Conservation (phyloP, 106 monocot genomes). For the Posidonia australis region DNA sequence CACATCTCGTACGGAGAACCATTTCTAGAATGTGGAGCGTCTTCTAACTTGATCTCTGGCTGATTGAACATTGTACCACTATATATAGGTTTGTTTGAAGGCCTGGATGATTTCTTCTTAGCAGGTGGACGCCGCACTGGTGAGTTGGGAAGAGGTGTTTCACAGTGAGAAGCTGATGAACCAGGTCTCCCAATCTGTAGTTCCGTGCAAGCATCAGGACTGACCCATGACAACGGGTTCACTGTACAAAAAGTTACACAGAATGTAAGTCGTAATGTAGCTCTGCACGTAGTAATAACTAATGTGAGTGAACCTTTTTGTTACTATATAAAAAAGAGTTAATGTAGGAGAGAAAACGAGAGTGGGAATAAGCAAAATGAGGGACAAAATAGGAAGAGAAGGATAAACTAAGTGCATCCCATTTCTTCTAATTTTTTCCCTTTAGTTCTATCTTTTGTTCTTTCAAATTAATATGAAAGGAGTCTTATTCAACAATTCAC, state of each 20-base stretch:
- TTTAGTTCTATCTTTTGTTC: no score
- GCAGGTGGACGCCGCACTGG: background rate
- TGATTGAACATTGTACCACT: background rate
- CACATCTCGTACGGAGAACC: background rate
- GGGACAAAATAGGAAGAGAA: no score
- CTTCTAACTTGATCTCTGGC: conserved; percentile 2
- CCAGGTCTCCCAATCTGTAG: background rate
- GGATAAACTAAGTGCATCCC: no score
- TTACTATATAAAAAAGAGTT: no score
- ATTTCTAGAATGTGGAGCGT: background rate
- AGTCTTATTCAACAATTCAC: no score
- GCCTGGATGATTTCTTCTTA: background rate
- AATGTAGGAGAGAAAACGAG: no score
- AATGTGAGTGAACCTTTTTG: no score
- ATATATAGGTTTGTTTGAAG: background rate
- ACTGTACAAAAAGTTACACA: conserved; percentile 3
- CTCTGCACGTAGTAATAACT: background rate
- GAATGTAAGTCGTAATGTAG: background rate
- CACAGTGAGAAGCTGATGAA: background rate
- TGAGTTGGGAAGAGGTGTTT: background rate
- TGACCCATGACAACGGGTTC: conserved; percentile 2
- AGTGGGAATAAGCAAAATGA: no score
- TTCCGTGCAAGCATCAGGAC: conserved; percentile 2
- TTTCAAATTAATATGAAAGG: no score
- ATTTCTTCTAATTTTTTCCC: no score